Percentiles rank a stretch among this genome's conserved stretches.
phyloP scores from a whole-genome alignment of 1,284 basidiomycete species.

The Trichosporon sp. region DNA sequence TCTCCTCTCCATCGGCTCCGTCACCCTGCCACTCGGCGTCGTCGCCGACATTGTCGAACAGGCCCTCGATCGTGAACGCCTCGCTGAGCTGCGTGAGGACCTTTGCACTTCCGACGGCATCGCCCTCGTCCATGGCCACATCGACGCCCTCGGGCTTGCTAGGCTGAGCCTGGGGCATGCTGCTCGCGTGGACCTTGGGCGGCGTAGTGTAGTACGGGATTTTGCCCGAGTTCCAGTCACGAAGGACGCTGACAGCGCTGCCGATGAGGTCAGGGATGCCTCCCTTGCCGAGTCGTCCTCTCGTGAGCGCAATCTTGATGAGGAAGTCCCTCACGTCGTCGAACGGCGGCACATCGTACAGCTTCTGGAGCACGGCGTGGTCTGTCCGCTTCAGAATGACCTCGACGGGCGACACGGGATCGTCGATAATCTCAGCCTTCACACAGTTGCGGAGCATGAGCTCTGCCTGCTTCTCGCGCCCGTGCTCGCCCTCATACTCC shows the following conservation, averaged over 20 bases:
- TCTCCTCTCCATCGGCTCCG: conserved; percentile 21
- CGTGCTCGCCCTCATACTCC: conserved; percentile 54
- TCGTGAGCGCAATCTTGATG: conserved; percentile 79
- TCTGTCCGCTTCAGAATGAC: conserved; percentile 72
- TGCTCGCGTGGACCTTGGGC: conserved; percentile 69
- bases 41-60: conserved; percentile 41
- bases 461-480: conserved; percentile 57
- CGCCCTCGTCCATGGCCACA: conserved; percentile 33
- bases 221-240: conserved; percentile 95
- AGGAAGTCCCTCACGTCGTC: conserved; percentile 74
- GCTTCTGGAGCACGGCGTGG: conserved; percentile 62
- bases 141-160: conserved; percentile 21
- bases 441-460: conserved; percentile 85
- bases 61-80: conserved; percentile 46
- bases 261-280: conserved; percentile 84
- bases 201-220: conserved; percentile 83
- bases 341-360: conserved; percentile 74
- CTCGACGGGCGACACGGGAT: conserved; percentile 84
- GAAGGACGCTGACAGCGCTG: conserved; percentile 75
- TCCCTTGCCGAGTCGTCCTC: conserved; percentile 82
- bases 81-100: conserved; percentile 42
- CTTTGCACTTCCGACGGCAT: conserved; percentile 40
- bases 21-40: conserved; percentile 43
- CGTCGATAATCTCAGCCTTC: conserved; percentile 84
- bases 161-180: conserved; percentile 30